Evolutionary conservation across 2,329 filamentous ascomycete species (phyloP).

Genomic region (Trichoderma atroviride): DNA sequence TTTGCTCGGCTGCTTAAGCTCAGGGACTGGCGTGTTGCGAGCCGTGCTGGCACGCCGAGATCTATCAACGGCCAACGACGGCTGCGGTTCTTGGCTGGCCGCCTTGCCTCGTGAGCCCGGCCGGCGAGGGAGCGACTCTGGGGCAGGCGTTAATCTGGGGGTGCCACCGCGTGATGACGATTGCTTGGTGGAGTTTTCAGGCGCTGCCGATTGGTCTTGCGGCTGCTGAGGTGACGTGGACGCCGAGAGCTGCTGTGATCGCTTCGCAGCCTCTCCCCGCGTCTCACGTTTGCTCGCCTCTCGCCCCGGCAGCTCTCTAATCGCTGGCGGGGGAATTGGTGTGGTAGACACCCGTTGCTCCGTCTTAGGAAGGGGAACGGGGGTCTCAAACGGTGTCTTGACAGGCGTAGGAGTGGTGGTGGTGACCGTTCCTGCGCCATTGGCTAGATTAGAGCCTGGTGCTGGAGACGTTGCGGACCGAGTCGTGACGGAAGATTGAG

Average conservation of each 20-base stretch:
- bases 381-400: slow-evolving; percentile 42
- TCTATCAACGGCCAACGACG: slow-evolving; percentile 55
- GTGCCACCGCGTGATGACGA: slow-evolving; percentile 42
- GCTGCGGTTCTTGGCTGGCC: slow-evolving; percentile 53
- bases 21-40: slow-evolving; percentile 59
- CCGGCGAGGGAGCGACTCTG: slow-evolving; percentile 47
- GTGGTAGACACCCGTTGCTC: slow-evolving; percentile 40
- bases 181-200: slow-evolving; percentile 33
- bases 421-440: slow-evolving; percentile 27
- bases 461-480: slow-evolving; percentile 40
- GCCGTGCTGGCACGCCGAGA: slow-evolving; percentile 60
- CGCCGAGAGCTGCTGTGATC: slow-evolving; percentile 38
- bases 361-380: slow-evolving; percentile 41
- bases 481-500: slow-evolving; percentile 34
- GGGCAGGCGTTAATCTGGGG: slow-evolving; percentile 39
- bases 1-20: slow-evolving; percentile 51
- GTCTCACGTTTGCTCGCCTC: slow-evolving; percentile 49
- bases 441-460: slow-evolving; percentile 31
- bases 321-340: slow-evolving; percentile 37
- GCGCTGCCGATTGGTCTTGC: slow-evolving; percentile 27
- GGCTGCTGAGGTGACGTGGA: slow-evolving; percentile 32
- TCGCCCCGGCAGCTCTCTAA: slow-evolving; percentile 34
- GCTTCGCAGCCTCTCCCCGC: slow-evolving; percentile 48
- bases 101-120: slow-evolving; percentile 58
- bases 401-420: slow-evolving; percentile 36